Base-by-base conservation (phyloP, 441 rosid species). In the Gossypium davidsonii region DNA sequence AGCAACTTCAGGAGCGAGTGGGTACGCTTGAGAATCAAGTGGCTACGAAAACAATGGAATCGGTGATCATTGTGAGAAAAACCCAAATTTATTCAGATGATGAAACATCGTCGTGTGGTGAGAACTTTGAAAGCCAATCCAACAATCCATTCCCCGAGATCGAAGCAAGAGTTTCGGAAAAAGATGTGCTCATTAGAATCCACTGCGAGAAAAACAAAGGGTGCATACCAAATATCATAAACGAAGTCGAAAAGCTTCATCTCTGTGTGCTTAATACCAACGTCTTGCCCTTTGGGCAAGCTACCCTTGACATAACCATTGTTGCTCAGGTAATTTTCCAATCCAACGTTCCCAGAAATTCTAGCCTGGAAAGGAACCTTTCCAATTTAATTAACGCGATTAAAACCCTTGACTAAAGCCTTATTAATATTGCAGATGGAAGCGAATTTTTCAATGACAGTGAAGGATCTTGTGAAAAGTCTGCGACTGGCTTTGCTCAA, bases 1-100 rank as follows among this genome's bases (percentile, higher is more conserved):
- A 89, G 77, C 86, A 84, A 28, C 91, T 91, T 63, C 92, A 90
- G 78, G 92, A 89, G 76, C 83, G 84, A 0, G 88, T 90, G 3
- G 80, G 82, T 74, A 72, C 69, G 20, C 81, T 91, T 0, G 98
- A 94, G 71, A 91, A 86, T 65, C 87, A 83, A 71, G 71, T 71
- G 28, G 69, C 83, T 3, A 85, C 39, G 55, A 85, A 76, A 78
- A 75, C 80, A 9, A 60, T 85, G 73, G 88, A 91, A 78, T 86
- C 96, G 0, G 81, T 75, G 23, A 68, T 85, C n/a, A 49, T 82
- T 25, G 86, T 90, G 70, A 91, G 84, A 85, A 91, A 81, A 73
- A 83, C 88, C 51, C 83, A 73, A 20, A 74, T 93, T 6, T 64
- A 49, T n/a, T 63, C 58, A 0, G 86, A 80, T 17, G 87, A 83